Evolutionary conservation across 1,139 yeast genomes (phyloP).

Genomic region (Magnusiomyces fungicola): DNA sequence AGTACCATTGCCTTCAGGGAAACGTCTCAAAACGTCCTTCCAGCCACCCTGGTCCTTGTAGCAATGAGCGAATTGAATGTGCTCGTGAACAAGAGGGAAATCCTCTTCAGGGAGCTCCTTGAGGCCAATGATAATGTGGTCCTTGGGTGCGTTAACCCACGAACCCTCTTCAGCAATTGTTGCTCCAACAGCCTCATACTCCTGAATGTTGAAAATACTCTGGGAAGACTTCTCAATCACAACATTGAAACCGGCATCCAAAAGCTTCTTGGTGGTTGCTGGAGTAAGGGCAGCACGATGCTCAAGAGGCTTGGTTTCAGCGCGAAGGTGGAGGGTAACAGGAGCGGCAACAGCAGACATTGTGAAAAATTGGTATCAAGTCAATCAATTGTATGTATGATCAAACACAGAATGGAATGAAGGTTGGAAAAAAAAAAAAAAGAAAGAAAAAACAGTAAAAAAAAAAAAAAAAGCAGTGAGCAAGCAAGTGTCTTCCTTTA

Average conservation of each 20-base stretch:
- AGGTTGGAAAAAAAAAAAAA: neutral
- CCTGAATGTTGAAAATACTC: constrained; percentile 67
- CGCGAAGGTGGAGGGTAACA: constrained; percentile 64
- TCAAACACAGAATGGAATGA: neutral
- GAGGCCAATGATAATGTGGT: constrained; percentile 83
- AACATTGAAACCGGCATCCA: constrained; percentile 83
- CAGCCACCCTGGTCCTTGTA: constrained; percentile 97
- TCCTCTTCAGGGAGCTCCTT: constrained; percentile 94
- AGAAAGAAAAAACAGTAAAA: neutral
- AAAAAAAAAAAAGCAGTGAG: neutral
- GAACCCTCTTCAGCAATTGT: constrained; percentile 86
- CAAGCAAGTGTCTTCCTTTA: neutral
- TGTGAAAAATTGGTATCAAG: constrained; percentile 1
- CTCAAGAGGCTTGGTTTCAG: constrained; percentile 94
- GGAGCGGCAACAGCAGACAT: constrained; percentile 14
- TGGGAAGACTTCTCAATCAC: constrained; percentile 83
- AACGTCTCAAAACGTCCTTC: constrained; percentile 81
- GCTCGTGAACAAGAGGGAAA: constrained; percentile 91
- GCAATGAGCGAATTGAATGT: constrained; percentile 97
- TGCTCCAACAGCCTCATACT: constrained; percentile 75
- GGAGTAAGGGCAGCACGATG: constrained; percentile 98
- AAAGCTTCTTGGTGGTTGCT: constrained; percentile 69
- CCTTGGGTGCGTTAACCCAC: constrained; percentile 86
- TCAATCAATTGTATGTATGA: neutral
- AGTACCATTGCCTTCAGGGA: constrained; percentile 84